Evolutionary conservation across 768 basidiomycete genomes (phyloP).

Genomic region (Mycena filopes): DNA sequence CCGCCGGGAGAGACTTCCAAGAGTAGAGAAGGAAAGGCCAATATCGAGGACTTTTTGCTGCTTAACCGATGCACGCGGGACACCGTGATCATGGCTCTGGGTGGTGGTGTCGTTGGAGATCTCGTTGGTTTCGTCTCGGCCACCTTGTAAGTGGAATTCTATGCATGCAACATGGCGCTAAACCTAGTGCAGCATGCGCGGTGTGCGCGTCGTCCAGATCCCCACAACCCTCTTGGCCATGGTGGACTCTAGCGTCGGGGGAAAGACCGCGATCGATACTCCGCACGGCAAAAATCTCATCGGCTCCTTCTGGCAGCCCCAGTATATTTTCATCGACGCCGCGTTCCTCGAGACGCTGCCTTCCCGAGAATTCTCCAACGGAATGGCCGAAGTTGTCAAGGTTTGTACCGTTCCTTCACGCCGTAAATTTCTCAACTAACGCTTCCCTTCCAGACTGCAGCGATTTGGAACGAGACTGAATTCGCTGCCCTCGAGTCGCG

Average conservation of each 20-base stretch:
- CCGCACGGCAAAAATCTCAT: constrained; percentile 98
- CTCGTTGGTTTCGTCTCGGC: constrained; percentile 96
- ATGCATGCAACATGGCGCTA: constrained; percentile 8
- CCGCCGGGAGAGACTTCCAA: constrained; percentile 95
- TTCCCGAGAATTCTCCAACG: constrained; percentile 94
- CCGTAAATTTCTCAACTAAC: background rate
- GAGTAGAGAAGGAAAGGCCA: constrained; percentile 89
- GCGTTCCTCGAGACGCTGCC: constrained; percentile 96
- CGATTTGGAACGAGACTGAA: constrained; percentile 96
- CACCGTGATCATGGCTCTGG: constrained; percentile 92
- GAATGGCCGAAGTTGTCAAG: constrained; percentile 99
- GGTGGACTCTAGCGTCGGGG: constrained; percentile 98
- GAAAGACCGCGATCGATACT: constrained; percentile 99
- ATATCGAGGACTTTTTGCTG: constrained; percentile 93
- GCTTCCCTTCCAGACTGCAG: constrained; percentile 81
- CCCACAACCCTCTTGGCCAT: constrained; percentile 97
- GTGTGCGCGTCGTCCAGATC: constrained; percentile 94
- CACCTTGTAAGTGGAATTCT: constrained; percentile 78
- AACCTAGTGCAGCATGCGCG: constrained; percentile 82
- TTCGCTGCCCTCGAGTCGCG: constrained; percentile 90
- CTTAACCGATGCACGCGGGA: constrained; percentile 91
- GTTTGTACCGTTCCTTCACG: constrained; percentile 50
- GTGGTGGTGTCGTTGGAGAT: constrained; percentile 98
- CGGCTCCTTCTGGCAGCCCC: constrained; percentile 98
- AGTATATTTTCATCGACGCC: constrained; percentile 97